Percentiles rank a stretch among this genome's conserved stretches.
These are phyloP conservation scores for Paramecium bursaria DNA, from an alignment of 73 alveolate species.

Conservation along the genomic window DNA sequence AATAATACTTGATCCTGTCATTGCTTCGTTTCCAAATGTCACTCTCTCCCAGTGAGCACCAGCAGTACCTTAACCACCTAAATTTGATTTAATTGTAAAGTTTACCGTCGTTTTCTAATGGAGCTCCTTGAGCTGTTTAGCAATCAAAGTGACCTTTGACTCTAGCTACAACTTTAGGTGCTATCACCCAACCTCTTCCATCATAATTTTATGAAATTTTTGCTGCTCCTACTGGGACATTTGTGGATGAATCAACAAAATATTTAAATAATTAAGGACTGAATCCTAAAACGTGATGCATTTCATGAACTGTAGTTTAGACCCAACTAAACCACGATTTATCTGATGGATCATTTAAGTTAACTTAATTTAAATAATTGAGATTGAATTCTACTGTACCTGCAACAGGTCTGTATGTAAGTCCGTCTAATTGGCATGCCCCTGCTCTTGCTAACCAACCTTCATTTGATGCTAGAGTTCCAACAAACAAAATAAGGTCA, in stretches of 20 bases:
- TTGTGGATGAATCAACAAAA: conserved; percentile 25
- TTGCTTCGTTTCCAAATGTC: conserved; percentile 56
- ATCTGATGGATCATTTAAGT: neutral
- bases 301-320: conserved; percentile 59
- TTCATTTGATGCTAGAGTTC: neutral
- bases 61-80: conserved; percentile 65
- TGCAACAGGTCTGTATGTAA: conserved; percentile 16
- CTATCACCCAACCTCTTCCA: conserved; percentile 3
- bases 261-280: conserved; percentile 19
- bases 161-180: conserved; percentile 6
- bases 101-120: conserved; percentile 54
- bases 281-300: conserved; percentile 56
- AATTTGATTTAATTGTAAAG: neutral
- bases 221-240: neutral
- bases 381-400: conserved; percentile 44
- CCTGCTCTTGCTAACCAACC: conserved; percentile 55
- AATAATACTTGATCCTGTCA: conserved; percentile 61
- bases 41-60: conserved; percentile 71
- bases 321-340: conserved; percentile 47
- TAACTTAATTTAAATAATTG: conserved; percentile 4
- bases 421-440: conserved; percentile 33
- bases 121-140: conserved; percentile 57
- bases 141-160: conserved; percentile 50
- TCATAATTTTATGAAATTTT: neutral
- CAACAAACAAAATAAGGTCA: conserved; percentile 14